Evolutionary conservation across 768 basidiomycete genomes (phyloP).

Genomic region (Amanita thiersii): DNA sequence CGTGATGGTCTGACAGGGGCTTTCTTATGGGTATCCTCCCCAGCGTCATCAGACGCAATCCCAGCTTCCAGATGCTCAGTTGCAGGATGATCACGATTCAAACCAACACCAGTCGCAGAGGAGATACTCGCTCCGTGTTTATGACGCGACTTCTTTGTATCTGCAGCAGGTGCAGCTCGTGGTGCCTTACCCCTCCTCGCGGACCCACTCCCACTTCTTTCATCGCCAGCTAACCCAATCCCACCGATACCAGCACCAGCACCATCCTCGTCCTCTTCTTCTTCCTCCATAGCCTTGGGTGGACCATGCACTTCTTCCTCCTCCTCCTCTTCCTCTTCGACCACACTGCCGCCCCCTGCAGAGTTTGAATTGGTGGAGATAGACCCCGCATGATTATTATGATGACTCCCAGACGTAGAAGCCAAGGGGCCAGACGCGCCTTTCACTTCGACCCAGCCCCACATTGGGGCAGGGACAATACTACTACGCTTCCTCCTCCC

Average conservation of each 20-base stretch:
- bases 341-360: slow-evolving; percentile 4
- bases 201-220: slow-evolving; percentile 2
- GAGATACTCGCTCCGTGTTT: no score
- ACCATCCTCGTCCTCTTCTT: slow-evolving; percentile 11
- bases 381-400: no score
- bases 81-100: not conserved
- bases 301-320: slow-evolving; percentile 11
- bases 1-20: not conserved
- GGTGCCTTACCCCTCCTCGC: not conserved
- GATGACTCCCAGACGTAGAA: not conserved
- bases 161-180: no score
- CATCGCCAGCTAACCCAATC: not conserved
- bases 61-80: not conserved
- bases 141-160: no score
- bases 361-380: no score
- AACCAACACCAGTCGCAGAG: no score
- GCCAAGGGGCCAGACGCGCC: not conserved
- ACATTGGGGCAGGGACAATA: slow-evolving; percentile 74
- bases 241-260: slow-evolving; percentile 3
- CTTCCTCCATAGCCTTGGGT: slow-evolving; percentile 10
- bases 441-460: slow-evolving; percentile 62
- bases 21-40: slow-evolving; percentile 1
- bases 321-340: slow-evolving; percentile 16
- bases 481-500: slow-evolving; percentile 52
- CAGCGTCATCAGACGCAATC: slow-evolving; percentile 2